phyloP scores from a whole-genome alignment of 345 rosid genomes.

The Citrus maxima region DNA sequence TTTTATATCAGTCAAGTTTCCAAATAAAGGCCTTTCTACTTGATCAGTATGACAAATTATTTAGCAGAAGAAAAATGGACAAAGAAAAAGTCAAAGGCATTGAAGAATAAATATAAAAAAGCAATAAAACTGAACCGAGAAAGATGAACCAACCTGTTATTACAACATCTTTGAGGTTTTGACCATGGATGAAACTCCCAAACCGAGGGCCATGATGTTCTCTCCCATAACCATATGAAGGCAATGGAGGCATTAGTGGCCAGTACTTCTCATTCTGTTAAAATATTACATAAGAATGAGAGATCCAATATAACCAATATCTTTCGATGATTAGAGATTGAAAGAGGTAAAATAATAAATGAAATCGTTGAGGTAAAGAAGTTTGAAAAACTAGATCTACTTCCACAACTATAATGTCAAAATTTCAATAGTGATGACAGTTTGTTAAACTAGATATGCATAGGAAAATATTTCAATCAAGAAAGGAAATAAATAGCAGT shows the following conservation, averaged over 20 bases:
- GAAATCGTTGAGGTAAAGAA: background rate
- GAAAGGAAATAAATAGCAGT: background rate
- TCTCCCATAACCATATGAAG: slow-evolving; percentile 65
- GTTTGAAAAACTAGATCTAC: background rate
- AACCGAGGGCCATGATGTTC: slow-evolving; percentile 68
- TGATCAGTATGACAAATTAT: background rate
- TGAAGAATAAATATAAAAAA: background rate
- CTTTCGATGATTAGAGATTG: background rate
- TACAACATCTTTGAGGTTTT: slow-evolving; percentile 58
- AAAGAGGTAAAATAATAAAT: background rate
- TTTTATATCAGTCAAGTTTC: background rate
- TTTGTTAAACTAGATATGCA: background rate
- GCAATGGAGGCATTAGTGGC: slow-evolving; percentile 62
- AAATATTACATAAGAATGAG: background rate
- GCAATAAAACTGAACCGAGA: background rate
- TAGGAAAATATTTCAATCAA: background rate
- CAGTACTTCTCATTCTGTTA: slow-evolving; percentile 54
- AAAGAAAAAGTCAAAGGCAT: background rate
- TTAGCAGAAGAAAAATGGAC: background rate
- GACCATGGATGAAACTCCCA: slow-evolving; percentile 64
- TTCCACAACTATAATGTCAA: background rate
- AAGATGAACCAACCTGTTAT: slow-evolving; percentile 42
- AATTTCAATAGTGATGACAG: background rate
- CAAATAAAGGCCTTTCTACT: background rate
- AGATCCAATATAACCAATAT: background rate